Conservation (phyloP, 164 flowering plant genomes). For the Magnolia officinalis region DNA sequence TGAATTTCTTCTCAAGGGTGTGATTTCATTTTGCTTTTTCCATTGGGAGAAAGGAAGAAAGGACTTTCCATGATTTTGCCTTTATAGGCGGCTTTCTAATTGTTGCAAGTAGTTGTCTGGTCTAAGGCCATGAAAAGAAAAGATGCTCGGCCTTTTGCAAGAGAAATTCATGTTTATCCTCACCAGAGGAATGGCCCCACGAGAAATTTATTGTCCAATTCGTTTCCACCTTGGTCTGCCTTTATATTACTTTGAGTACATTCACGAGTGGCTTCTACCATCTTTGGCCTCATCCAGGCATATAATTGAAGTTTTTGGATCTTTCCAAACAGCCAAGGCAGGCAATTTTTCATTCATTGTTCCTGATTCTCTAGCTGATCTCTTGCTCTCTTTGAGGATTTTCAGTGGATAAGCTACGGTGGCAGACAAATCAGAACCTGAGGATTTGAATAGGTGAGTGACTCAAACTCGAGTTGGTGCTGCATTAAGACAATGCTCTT, state of each 20-base stretch:
- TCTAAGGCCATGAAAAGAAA: conserved; percentile 4
- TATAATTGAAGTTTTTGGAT: conserved; percentile 2
- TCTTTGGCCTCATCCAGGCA: conserved; percentile 13
- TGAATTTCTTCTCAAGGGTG: too few species aligned
- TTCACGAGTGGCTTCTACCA: conserved; percentile 12
- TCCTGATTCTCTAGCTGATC: not conserved
- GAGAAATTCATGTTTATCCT: conserved; percentile 10
- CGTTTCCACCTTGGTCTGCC: conserved; percentile 7
- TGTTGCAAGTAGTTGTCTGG: not conserved
- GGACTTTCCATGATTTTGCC: not conserved
- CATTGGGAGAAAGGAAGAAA: not conserved
- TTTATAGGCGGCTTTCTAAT: conserved; percentile 13
- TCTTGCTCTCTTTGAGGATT: not conserved
- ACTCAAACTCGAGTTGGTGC: not conserved
- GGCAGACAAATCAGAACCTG: not conserved
- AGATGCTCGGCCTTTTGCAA: conserved; percentile 9
- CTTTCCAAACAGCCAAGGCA: conserved; percentile 4
- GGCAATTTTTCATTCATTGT: not conserved
- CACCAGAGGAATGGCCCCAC: not conserved
- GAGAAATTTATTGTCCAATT: not conserved
- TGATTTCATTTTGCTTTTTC: not conserved
- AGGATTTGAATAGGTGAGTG: not conserved
- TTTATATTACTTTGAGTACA: conserved; percentile 4
- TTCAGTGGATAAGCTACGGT: not conserved
- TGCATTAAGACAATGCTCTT: too few species aligned